These are phyloP conservation scores for Fusarium sp. DNA, from an alignment of 2,329 filamentous ascomycete genomes.

Conservation along the genomic window DNA sequence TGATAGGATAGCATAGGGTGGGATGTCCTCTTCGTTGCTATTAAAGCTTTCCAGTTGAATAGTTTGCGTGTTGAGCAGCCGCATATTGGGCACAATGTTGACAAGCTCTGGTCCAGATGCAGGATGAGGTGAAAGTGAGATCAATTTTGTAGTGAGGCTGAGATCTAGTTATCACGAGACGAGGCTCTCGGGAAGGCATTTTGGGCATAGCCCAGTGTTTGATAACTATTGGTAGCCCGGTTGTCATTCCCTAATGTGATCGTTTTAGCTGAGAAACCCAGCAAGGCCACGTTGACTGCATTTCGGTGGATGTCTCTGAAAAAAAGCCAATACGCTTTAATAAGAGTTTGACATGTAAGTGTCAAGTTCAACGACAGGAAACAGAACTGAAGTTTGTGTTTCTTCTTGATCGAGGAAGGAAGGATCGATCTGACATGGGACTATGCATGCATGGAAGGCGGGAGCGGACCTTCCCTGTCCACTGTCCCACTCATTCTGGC, in stretches of 20 bases:
- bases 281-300: neutral
- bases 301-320: neutral
- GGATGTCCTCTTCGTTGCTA: slow-evolving; percentile 24
- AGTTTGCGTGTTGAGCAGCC: slow-evolving; percentile 44
- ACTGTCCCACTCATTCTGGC: neutral
- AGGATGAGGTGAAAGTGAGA: neutral
- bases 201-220: neutral
- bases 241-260: neutral
- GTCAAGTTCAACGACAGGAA: neutral
- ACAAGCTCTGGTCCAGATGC: too few relatives aligned
- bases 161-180: neutral
- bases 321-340: too few relatives aligned
- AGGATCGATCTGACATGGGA: neutral
- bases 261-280: neutral
- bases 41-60: slow-evolving; percentile 40
- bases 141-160: neutral
- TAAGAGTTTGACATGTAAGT: too few relatives aligned
- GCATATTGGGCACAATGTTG: slow-evolving; percentile 31
- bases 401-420: neutral
- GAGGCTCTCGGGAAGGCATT: neutral
- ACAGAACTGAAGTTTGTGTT: neutral
- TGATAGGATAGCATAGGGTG: slow-evolving; percentile 51
- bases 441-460: neutral
- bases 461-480: neutral
- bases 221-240: neutral